A percentile compares a stretch with the other conserved stretches of the same genome.
These are phyloP conservation scores for Gamarada debralockiae DNA, from an alignment of 495 filamentous ascomycete genomes.

Conservation along the genomic window DNA sequence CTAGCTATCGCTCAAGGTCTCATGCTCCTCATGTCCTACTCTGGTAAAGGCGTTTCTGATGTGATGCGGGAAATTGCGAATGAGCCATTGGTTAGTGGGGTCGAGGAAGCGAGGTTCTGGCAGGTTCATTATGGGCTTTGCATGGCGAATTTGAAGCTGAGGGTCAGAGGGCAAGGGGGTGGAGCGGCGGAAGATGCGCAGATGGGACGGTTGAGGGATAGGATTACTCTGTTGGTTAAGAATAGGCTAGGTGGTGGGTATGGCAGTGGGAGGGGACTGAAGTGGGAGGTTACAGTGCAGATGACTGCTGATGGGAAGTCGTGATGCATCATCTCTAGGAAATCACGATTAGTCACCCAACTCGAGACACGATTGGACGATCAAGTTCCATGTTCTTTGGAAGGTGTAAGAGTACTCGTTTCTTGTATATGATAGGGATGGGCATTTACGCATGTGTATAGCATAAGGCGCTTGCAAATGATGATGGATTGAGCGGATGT, in stretches of 20 bases:
- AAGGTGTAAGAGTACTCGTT: conserved; percentile 1
- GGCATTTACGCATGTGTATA: background rate
- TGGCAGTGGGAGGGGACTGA: conserved; percentile 67
- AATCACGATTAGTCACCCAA: too few relatives aligned
- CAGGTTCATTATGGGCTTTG: conserved; percentile 96
- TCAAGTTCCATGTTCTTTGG: too few relatives aligned
- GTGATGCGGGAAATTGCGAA: conserved; percentile 80
- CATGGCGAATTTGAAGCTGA: conserved; percentile 89
- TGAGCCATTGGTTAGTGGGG: conserved; percentile 66
- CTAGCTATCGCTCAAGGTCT: conserved; percentile 80
- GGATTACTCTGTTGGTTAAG: conserved; percentile 72
- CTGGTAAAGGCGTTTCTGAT: conserved; percentile 59
- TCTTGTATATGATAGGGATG: background rate
- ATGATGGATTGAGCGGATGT: too few relatives aligned
- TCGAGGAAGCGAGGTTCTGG: conserved; percentile 94
- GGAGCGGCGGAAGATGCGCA: conserved; percentile 47
- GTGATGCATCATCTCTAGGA: too few relatives aligned
- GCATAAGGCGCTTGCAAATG: background rate
- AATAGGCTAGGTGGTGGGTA: conserved; percentile 86
- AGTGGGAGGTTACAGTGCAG: conserved; percentile 75
- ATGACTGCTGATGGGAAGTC: conserved; percentile 20
- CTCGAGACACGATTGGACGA: too few relatives aligned
- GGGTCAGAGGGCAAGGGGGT: conserved; percentile 42
- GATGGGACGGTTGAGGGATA: conserved; percentile 64
- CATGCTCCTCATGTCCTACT: conserved; percentile 94